Conservation (phyloP, 768 basidiomycete genomes). For the Collybiopsis confluens region DNA sequence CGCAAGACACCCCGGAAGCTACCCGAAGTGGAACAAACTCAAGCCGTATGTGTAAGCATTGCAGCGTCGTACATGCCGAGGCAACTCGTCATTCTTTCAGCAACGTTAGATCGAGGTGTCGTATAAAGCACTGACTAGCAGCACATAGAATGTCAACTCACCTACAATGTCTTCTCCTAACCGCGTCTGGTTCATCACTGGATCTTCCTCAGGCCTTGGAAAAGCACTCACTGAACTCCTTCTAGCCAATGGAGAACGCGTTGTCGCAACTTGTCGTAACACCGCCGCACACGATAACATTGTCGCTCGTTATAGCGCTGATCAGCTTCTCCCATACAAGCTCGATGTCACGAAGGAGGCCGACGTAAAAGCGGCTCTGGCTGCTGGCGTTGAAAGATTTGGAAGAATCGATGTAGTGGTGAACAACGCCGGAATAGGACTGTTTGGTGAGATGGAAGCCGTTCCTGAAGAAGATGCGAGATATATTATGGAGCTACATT, state of each 20-base stretch:
- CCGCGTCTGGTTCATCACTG: constrained; percentile 20
- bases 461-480: constrained; percentile 29
- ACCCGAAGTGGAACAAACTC: too few relatives aligned
- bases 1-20: too few relatives aligned
- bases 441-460: constrained; percentile 31
- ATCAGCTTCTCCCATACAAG: constrained; percentile 23
- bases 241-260: constrained; percentile 25
- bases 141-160: too few relatives aligned
- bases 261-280: constrained; percentile 27
- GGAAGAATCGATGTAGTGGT: constrained; percentile 41
- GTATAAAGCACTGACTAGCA: too few relatives aligned
- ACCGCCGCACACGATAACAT: constrained; percentile 19
- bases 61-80: too few relatives aligned
- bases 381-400: constrained; percentile 27
- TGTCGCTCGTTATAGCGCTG: constrained; percentile 13
- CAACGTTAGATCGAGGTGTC: too few relatives aligned
- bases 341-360: constrained; percentile 25
- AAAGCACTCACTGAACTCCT: constrained; percentile 24
- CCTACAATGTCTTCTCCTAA: constrained; percentile 1
- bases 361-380: constrained; percentile 31
- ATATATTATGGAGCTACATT: constrained; percentile 34
- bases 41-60: too few relatives aligned
- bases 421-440: constrained; percentile 40
- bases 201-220: constrained; percentile 28
- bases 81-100: too few relatives aligned